Percentiles rank a stretch among this genome's conserved stretches.
phyloP scores from a whole-genome alignment of 75 land plant genomes.

The Sequoia sempervirens region DNA sequence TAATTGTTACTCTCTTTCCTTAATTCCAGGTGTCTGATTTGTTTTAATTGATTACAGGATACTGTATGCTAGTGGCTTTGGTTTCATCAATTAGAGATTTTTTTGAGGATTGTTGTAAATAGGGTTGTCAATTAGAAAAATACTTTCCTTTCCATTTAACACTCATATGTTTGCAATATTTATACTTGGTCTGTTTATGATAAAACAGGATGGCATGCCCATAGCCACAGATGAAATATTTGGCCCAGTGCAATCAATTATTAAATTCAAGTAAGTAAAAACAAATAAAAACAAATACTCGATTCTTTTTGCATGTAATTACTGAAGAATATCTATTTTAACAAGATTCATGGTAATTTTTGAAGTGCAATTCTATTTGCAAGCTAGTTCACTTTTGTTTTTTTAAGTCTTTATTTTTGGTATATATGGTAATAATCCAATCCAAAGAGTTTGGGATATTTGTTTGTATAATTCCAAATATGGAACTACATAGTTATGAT shows the following conservation, averaged over 20 bases:
- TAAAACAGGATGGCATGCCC: conserved; percentile 35
- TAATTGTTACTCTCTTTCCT: background rate
- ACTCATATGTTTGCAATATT: background rate
- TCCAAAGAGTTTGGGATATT: background rate
- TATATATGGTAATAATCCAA: background rate
- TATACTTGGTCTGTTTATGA: background rate
- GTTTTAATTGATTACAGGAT: background rate
- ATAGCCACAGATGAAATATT: conserved; percentile 48
- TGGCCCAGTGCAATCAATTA: conserved; percentile 46
- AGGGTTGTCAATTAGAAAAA: background rate
- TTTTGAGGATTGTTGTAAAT: background rate
- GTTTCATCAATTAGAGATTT: background rate
- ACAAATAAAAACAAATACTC: background rate
- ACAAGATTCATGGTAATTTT: background rate
- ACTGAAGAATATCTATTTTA: background rate
- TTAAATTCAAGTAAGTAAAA: conserved; percentile 33
- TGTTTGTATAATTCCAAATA: background rate
- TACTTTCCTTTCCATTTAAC: background rate
- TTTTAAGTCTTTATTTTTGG: background rate
- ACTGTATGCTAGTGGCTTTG: background rate
- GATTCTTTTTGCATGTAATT: background rate
- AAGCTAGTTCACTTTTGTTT: background rate
- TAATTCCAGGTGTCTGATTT: background rate
- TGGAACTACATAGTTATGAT: background rate
- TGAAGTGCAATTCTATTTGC: background rate